Evolutionary conservation across 2,329 filamentous ascomycete species (phyloP), one percentile per base, ranked within the genome.

Genomic region (Fusarium marasasianum): DNA sequence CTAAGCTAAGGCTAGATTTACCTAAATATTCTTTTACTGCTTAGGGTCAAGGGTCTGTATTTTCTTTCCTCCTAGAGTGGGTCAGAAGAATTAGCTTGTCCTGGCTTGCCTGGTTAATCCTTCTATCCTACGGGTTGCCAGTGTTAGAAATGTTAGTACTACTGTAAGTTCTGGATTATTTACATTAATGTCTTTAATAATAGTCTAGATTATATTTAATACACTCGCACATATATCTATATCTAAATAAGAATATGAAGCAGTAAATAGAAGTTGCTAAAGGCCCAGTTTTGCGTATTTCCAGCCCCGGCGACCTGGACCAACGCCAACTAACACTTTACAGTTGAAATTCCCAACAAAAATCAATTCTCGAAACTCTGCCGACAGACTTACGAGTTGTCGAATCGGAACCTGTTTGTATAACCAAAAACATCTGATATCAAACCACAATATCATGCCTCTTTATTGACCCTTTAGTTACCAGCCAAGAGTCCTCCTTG

Each of bases 271-370:
- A 47, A 29, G 44, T 47, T 29, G 44, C 18, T 29, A 29, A 29
- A 29, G 18, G 24, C 44, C 24, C 20, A 47, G 44, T 8, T 47
- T 20, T 47, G 44, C 24, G 26, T 9, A 20, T 47, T 29, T 29
- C 9, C 29, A 22, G 15, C 24, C 45, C 26, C 13, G 20, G 13
- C 45, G 15, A 15, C 26, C 45, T 29, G 45, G 20, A 29, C 26
- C 45, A 22, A 48, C n/a, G 48, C 44, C 43, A 56, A 56, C 29
- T 35, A 47, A 47, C 33, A 56, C 50, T 67, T 69, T 37, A 57
- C 20, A 57, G 41, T 56, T 56, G 51, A 26, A 41, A 38, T 48
- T 59, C 72, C 56, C 63, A 69, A 69, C 63, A 72, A 26, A 26
- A 62, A n/a, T 56, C 26, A 29, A 20, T 33, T 18, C 18, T 31